Evolutionary conservation across 2,329 filamentous ascomycete genomes (phyloP).

Genomic region (Colletotrichum cereale): DNA sequence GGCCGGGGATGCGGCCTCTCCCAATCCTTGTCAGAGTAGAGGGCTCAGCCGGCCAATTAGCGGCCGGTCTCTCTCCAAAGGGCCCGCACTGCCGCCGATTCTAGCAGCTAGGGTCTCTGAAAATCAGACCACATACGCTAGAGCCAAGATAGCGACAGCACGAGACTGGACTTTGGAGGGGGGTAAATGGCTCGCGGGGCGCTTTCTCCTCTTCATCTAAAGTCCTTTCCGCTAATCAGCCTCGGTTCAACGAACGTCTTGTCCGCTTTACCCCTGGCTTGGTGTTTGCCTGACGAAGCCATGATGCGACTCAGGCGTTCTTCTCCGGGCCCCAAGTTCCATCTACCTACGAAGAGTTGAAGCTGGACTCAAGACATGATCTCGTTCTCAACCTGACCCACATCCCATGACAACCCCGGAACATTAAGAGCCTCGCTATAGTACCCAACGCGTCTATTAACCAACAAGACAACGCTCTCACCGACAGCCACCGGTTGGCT

Average conservation of each 20-base stretch:
- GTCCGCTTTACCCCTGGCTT: too few species aligned
- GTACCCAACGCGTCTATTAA: slow-evolving; percentile 16
- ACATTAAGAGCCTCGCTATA: too few species aligned
- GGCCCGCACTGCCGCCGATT: not conserved
- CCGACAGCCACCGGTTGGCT: too few species aligned
- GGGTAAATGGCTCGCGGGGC: too few species aligned
- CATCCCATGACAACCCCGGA: not conserved
- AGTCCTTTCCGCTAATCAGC: too few species aligned
- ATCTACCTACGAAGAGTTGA: too few species aligned
- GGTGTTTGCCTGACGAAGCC: too few species aligned
- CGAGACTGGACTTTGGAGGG: slow-evolving; percentile 7
- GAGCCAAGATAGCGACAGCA: slow-evolving; percentile 20
- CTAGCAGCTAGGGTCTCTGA: slow-evolving; percentile 11
- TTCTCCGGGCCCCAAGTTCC: too few species aligned
- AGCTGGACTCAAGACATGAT: too few species aligned
- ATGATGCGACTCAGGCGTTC: too few species aligned
- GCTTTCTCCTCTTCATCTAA: too few species aligned
- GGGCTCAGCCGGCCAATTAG: slow-evolving; percentile 20
- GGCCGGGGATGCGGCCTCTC: slow-evolving; percentile 25
- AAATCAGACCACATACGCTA: slow-evolving; percentile 33
- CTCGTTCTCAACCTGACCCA: not conserved
- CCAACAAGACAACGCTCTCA: slow-evolving; percentile 2
- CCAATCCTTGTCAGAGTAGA: not conserved
- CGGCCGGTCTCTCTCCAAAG: slow-evolving; percentile 7
- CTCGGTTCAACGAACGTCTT: too few species aligned